Conservation (phyloP, 495 filamentous ascomycete species). For the Penicillium canariense region DNA sequence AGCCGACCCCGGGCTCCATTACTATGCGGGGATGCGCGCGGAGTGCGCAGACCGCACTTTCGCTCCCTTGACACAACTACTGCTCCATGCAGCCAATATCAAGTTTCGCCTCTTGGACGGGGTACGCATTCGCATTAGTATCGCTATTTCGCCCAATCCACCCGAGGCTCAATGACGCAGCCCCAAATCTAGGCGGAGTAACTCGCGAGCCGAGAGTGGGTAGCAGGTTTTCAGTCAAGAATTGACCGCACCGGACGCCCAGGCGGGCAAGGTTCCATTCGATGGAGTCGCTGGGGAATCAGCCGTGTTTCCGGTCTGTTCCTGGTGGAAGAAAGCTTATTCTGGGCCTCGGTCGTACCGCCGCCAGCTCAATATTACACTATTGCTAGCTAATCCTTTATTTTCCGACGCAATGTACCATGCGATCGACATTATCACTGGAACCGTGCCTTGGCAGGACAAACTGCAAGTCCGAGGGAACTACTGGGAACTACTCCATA, state of each 20-base stretch:
- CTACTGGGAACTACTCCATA: background rate
- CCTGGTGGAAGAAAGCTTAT: conserved; percentile 15
- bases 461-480: background rate
- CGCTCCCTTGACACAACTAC: background rate
- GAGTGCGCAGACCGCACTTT: background rate
- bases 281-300: background rate
- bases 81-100: background rate
- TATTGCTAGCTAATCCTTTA: conserved; percentile 14
- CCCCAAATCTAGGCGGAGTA: background rate
- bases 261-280: background rate
- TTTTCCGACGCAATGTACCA: background rate
- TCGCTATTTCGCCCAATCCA: background rate
- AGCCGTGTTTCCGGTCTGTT: background rate
- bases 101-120: too few relatives aligned
- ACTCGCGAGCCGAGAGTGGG: background rate
- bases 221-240: background rate
- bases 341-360: conserved; percentile 10
- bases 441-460: conserved; percentile 6
- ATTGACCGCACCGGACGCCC: background rate
- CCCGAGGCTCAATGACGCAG: background rate
- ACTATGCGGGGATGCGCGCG: background rate
- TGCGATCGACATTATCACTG: conserved; percentile 8
- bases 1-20: background rate
- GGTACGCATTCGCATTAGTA: too few relatives aligned
- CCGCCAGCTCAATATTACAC: conserved; percentile 9